Evolutionary conservation across 129 eudicot species (phyloP).

Genomic region (Flaveria brownii): DNA sequence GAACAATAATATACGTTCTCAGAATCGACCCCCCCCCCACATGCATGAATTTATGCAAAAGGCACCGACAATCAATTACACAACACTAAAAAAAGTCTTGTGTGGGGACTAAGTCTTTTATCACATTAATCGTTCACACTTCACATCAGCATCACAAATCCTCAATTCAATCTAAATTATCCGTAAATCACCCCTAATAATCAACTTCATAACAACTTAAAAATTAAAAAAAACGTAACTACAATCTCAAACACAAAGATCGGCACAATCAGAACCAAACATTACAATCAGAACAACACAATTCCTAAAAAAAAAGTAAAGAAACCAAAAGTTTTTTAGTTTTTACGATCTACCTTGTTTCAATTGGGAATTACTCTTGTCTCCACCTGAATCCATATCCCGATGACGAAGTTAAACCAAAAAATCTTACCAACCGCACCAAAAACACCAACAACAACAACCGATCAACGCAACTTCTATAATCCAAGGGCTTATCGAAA

Average conservation of each 20-base stretch:
- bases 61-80: conserved; percentile 23
- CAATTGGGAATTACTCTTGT: conserved; percentile 70
- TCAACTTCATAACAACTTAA: conserved; percentile 14
- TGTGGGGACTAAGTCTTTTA: conserved; percentile 8
- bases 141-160: background rate
- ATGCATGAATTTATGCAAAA: background rate
- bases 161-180: background rate
- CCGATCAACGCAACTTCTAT: conserved; percentile 19
- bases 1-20: conserved; percentile 22
- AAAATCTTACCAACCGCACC: conserved; percentile 15
- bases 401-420: conserved; percentile 14
- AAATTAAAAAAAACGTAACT: conserved; percentile 13
- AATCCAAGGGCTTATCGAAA: conserved; percentile 46
- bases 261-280: background rate
- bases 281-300: background rate
- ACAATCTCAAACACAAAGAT: background rate
- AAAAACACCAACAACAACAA: conserved; percentile 21
- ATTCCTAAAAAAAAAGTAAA: background rate
- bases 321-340: background rate
- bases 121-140: background rate
- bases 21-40: conserved; percentile 24
- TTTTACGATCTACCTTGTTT: conserved; percentile 45
- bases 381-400: conserved; percentile 52
- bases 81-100: background rate
- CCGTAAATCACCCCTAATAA: background rate